Percentiles rank a stretch among this genome's conserved stretches.
Conservation (phyloP, 306 rosid genomes). For the Quercus bicolor region DNA sequence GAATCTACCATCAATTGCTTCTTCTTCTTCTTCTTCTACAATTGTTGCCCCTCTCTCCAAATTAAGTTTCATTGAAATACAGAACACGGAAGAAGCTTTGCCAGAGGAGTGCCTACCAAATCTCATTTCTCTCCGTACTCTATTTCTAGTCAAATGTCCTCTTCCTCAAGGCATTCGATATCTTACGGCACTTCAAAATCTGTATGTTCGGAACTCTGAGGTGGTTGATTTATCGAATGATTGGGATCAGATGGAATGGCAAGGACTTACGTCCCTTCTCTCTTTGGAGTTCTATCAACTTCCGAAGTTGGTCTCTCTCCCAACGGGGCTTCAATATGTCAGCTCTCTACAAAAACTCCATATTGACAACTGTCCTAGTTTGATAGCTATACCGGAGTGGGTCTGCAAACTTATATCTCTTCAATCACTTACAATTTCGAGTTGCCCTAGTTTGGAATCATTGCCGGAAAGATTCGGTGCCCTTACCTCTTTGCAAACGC, state of each 20-base stretch:
- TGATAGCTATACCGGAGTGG: background rate
- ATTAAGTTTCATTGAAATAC: fast-evolving
- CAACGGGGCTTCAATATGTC: background rate
- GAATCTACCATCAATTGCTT: background rate
- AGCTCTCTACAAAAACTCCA: background rate
- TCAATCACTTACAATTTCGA: fast-evolving
- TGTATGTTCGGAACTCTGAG: fast-evolving
- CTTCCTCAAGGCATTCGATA: too few relatives aligned
- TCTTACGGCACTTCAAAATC: too few relatives aligned
- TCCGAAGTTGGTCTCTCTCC: constrained; percentile 2
- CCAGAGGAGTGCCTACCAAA: too few relatives aligned
- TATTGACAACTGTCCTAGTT: fast-evolving
- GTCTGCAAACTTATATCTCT: background rate
- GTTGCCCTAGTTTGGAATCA: too few relatives aligned
- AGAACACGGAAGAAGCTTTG: background rate
- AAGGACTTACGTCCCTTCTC: background rate
- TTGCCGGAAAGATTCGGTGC: too few relatives aligned
- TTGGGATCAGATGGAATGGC: background rate
- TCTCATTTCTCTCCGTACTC: too few relatives aligned
- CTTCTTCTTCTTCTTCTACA: background rate
- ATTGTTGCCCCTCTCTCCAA: background rate
- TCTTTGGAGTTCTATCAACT: fast-evolving
- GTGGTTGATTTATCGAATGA: background rate
- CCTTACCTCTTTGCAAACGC: too few relatives aligned
- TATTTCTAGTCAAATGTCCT: fast-evolving